Evolutionary conservation across 805 yeast genomes (phyloP).

Genomic region (Schizosaccharomyces lindneri): DNA sequence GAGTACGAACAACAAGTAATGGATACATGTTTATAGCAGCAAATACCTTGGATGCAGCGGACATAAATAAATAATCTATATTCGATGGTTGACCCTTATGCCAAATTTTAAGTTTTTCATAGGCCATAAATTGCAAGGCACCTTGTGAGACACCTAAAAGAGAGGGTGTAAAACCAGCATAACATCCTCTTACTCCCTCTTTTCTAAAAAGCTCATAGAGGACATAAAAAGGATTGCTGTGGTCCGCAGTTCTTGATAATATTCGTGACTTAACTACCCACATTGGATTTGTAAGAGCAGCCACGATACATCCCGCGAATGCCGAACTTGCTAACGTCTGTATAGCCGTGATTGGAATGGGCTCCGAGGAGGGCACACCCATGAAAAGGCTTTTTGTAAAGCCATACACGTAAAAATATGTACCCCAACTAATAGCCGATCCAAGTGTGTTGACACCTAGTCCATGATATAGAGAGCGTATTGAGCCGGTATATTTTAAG

Average conservation of each 20-base stretch:
- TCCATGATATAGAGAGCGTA: conserved; percentile 38
- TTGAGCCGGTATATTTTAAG: conserved; percentile 2
- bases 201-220: conserved; percentile 20
- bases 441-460: conserved; percentile 60
- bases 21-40: conserved; percentile 58
- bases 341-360: conserved; percentile 16
- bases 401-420: conserved; percentile 40
- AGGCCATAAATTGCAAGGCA: conserved; percentile 63
- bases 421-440: conserved; percentile 68
- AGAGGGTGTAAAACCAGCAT: conserved; percentile 54
- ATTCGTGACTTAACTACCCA: conserved; percentile 91
- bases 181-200: conserved; percentile 40
- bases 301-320: conserved; percentile 50
- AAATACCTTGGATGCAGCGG: conserved; percentile 41
- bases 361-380: background rate
- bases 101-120: conserved; percentile 46
- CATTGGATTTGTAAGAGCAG: conserved; percentile 65
- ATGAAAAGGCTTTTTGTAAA: conserved; percentile 2
- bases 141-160: conserved; percentile 71
- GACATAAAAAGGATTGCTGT: conserved; percentile 35
- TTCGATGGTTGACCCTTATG: background rate
- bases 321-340: conserved; percentile 32
- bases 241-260: conserved; percentile 27
- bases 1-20: conserved; percentile 16
- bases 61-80: conserved; percentile 23